Conservation (phyloP, 176 grass and related monocot genomes). For the Zoysia japonica region DNA sequence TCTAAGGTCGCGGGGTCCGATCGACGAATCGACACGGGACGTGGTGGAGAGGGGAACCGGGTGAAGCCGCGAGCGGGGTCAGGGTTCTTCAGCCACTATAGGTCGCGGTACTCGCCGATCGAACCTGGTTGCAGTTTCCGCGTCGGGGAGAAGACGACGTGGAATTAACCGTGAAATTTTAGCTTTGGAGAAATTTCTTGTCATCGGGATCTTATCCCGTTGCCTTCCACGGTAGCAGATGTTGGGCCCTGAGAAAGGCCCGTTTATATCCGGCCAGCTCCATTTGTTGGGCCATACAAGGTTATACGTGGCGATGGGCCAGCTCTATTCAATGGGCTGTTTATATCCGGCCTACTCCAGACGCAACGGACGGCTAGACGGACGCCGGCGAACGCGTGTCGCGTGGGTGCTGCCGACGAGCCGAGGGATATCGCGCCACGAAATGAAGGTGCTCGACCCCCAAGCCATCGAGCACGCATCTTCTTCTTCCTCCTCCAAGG, state of each 20-base stretch:
- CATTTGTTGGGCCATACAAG: not conserved
- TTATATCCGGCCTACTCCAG: no score
- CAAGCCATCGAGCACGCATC: not conserved
- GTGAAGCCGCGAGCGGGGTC: not conserved
- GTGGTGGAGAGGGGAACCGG: not conserved
- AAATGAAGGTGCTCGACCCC: not conserved
- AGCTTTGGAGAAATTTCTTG: no score
- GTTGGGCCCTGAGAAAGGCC: not conserved
- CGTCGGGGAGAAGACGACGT: conserved; percentile 24
- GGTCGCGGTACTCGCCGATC: not conserved
- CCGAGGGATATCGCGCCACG: not conserved
- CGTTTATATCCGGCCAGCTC: no score
- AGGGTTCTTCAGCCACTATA: conserved; percentile 7
- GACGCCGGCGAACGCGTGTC: not conserved
- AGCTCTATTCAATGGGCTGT: no score
- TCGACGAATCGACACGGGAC: not conserved
- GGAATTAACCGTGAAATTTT: not conserved
- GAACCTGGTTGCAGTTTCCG: not conserved
- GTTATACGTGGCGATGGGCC: no score
- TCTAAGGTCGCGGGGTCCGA: conserved; percentile 1
- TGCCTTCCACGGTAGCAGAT: no score
- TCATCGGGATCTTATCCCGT: not conserved
- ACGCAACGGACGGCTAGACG: not conserved
- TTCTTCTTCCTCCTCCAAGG: not conserved
- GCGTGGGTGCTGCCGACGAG: not conserved